phyloP scores from a whole-genome alignment of 495 filamentous ascomycete species.

The Annulohypoxylon stygium region DNA sequence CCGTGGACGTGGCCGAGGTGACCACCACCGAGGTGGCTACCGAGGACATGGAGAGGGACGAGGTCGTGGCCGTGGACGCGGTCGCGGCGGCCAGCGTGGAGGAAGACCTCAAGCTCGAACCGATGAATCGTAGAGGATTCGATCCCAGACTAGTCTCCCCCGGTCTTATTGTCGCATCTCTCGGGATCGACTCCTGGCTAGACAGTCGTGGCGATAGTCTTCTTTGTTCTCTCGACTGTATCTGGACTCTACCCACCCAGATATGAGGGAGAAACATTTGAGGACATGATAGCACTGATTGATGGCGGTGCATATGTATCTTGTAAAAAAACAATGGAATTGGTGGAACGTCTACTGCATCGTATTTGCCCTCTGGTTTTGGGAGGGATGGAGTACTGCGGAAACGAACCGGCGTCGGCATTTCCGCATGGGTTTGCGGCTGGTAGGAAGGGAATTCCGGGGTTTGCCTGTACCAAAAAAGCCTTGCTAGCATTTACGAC shows the following conservation, averaged over 20 bases:
- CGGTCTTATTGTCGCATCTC: constrained; percentile 41
- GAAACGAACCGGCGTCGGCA: constrained; percentile 47
- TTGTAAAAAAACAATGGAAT: constrained; percentile 23
- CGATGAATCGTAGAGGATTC: constrained; percentile 57
- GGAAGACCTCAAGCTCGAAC: constrained; percentile 50
- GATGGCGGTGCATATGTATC: constrained; percentile 20
- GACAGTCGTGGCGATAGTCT: constrained; percentile 38
- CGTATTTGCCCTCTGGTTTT: constrained; percentile 13
- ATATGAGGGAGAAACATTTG: constrained; percentile 21
- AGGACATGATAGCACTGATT: constrained; percentile 13
- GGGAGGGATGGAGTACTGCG: constrained; percentile 28
- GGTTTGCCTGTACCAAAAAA: constrained; percentile 50
- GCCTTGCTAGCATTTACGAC: constrained; percentile 50
- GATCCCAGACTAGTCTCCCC: constrained; percentile 33
- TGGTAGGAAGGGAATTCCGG: constrained; percentile 35
- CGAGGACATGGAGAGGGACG: constrained; percentile 58
- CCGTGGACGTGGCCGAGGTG: constrained; percentile 67
- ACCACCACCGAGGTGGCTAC: constrained; percentile 69
- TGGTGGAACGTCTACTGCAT: constrained; percentile 15
- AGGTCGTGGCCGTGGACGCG: constrained; percentile 31
- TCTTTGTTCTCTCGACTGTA: constrained; percentile 8
- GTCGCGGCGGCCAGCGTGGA: constrained; percentile 38
- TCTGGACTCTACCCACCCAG: constrained; percentile 21
- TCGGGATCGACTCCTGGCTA: constrained; percentile 38
- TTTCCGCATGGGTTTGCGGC: constrained; percentile 29